Conservation (phyloP, 192 early-diverging fungal species). For the Umbelopsis sp. region DNA sequence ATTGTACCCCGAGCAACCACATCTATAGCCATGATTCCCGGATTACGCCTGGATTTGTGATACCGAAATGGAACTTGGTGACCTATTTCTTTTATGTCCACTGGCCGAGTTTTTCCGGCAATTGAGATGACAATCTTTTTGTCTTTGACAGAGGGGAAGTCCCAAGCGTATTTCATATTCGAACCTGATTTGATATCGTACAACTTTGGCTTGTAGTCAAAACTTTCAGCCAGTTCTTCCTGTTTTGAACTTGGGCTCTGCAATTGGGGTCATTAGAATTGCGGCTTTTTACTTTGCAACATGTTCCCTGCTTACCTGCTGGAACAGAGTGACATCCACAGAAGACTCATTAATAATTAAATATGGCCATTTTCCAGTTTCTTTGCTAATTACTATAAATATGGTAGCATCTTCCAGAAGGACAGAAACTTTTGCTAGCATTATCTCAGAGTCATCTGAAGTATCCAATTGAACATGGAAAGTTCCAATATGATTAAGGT, state of each 20-base stretch:
- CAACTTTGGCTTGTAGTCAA: not conserved
- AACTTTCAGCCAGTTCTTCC: not conserved
- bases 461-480: constrained; percentile 68
- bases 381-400: constrained; percentile 68
- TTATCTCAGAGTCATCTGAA: constrained; percentile 42
- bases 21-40: constrained; percentile 56
- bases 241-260: not conserved
- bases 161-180: constrained; percentile 75
- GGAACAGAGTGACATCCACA: constrained; percentile 21
- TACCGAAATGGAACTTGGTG: constrained; percentile 76
- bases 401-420: constrained; percentile 75
- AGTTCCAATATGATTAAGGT: constrained; percentile 73
- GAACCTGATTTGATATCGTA: constrained; percentile 14
- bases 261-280: not conserved
- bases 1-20: constrained; percentile 56
- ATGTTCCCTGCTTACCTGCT: constrained; percentile 22
- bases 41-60: constrained; percentile 16
- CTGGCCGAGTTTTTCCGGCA: constrained; percentile 57
- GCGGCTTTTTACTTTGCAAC: not conserved
- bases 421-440: constrained; percentile 68
- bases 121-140: constrained; percentile 67
- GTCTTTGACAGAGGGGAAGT: constrained; percentile 59
- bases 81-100: constrained; percentile 81
- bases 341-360: constrained; percentile 53
- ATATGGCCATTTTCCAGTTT: constrained; percentile 76